phyloP scores from a whole-genome alignment of 2,329 filamentous ascomycete genomes.

The Fusarium cicatricum region DNA sequence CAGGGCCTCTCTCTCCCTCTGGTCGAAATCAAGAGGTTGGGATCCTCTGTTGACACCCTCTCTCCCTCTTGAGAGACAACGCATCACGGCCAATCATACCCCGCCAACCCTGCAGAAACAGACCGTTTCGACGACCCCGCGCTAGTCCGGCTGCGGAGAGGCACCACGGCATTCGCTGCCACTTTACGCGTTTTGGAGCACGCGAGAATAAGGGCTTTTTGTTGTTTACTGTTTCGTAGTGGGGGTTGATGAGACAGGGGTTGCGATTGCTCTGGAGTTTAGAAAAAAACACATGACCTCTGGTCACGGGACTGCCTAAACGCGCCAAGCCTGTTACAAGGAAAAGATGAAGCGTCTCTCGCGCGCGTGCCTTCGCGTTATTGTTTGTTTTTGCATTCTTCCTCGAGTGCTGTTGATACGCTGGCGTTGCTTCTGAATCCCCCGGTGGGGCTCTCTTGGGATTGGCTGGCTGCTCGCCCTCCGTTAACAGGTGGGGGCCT shows the following conservation, averaged over 20 bases:
- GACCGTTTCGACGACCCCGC: constrained; percentile 36
- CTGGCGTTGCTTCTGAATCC: constrained; percentile 23
- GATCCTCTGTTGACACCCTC: background rate
- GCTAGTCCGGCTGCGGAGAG: constrained; percentile 19
- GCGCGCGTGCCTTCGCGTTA: constrained; percentile 2
- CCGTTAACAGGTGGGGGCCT: constrained; percentile 7
- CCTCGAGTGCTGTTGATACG: constrained; percentile 20
- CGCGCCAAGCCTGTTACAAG: background rate
- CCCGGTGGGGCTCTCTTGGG: constrained; percentile 1
- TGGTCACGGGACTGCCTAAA: background rate
- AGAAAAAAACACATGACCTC: too few relatives aligned
- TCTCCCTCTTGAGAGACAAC: constrained; percentile 15
- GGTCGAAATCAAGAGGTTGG: constrained; percentile 38
- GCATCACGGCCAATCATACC: constrained; percentile 37
- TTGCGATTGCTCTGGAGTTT: too few relatives aligned
- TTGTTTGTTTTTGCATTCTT: constrained; percentile 10
- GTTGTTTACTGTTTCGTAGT: too few relatives aligned
- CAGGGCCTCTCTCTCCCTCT: background rate
- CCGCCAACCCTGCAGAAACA: constrained; percentile 30
- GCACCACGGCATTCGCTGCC: constrained; percentile 1
- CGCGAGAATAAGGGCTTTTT: background rate
- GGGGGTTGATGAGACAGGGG: too few relatives aligned
- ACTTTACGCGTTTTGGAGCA: constrained; percentile 39
- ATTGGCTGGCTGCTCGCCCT: background rate
- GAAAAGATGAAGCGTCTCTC: background rate